Evolutionary conservation across 176 grass and related monocot genomes (phyloP), one percentile per base, ranked within the genome.

Genomic region (Themeda triandra): DNA sequence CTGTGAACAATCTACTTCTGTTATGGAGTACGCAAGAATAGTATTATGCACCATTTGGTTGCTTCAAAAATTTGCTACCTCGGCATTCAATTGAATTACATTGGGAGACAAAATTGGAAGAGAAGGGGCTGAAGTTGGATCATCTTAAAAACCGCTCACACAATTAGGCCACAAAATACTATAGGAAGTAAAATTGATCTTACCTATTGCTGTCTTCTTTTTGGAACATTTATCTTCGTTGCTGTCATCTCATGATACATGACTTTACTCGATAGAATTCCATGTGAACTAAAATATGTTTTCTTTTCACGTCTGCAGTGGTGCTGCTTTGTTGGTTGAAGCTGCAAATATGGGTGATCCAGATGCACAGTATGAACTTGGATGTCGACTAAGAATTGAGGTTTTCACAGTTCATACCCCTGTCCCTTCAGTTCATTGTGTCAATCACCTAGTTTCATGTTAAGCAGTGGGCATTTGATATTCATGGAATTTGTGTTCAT

Each of bases 261-360:
- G 49, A 15, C 5, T 36, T 81, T 35, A 18, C 62, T 75, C n/a
- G 30, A 69, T 77, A 8, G 11, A 84, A 71, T 73, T 86, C 23
- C 23, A 67, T 74, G 73, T 65, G 42, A 6, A 60, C 87, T 88
- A 77, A 80, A 25, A 27, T 42, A 8, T 76, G 71, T 1, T 72
- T 46, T 13, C 41, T 78, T 86, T 76, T 66, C 48, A 58, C 74
- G 24, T 80, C 19, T 85, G 67, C 70, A 98, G 92, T 77, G 95
- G 95, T 80, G 92, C 93, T 87, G 96, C 93, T 63, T 92, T 98
- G 86, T 63, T 98, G 42, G 89, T 98, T 80, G 89, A 98, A 87
- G 96, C 91, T 92, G 93, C 91, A 62, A 98, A 87, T 65, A 98
- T 98, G 96, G 93, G 95, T 84, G 96, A 98, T 88, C 82, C 96